phyloP scores from a whole-genome alignment of 177 flowering plant genomes.

The Vitis hybrid region DNA sequence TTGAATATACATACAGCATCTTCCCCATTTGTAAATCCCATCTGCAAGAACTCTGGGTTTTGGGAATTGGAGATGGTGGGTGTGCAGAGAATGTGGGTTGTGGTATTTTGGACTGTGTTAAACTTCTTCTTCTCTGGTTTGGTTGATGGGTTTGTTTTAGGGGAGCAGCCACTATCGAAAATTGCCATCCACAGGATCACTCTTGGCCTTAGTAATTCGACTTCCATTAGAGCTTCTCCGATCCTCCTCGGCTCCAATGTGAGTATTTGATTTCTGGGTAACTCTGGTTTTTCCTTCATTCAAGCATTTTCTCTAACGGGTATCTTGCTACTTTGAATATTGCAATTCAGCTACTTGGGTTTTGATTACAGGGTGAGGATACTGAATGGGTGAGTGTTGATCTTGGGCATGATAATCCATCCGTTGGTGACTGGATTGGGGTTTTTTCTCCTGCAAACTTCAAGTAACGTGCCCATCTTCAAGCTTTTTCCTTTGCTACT shows the following conservation, averaged over 20 bases:
- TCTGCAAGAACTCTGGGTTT: not conserved
- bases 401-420: slow-evolving; percentile 24
- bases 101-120: not conserved
- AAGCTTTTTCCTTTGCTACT: not conserved
- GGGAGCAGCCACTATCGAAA: slow-evolving; percentile 31
- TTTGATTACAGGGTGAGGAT: slow-evolving; percentile 45
- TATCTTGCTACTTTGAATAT: not conserved
- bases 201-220: slow-evolving; percentile 10
- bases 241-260: slow-evolving; percentile 30
- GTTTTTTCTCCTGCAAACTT: slow-evolving; percentile 59
- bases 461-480: slow-evolving; percentile 27
- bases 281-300: no score
- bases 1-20: no score
- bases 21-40: no score
- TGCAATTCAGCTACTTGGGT: not conserved
- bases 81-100: not conserved
- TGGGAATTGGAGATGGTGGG: not conserved
- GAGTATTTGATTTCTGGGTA: not conserved
- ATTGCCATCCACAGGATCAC: slow-evolving; percentile 24
- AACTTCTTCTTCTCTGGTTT: slow-evolving; percentile 8
- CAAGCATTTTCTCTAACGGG: no score
- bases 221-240: slow-evolving; percentile 24
- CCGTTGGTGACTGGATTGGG: slow-evolving; percentile 54
- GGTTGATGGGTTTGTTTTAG: slow-evolving; percentile 1
- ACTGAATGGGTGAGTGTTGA: slow-evolving; percentile 41